These are phyloP conservation scores for Nemania bipapillata DNA, from an alignment of 2,329 filamentous ascomycete species.

Conservation along the genomic window DNA sequence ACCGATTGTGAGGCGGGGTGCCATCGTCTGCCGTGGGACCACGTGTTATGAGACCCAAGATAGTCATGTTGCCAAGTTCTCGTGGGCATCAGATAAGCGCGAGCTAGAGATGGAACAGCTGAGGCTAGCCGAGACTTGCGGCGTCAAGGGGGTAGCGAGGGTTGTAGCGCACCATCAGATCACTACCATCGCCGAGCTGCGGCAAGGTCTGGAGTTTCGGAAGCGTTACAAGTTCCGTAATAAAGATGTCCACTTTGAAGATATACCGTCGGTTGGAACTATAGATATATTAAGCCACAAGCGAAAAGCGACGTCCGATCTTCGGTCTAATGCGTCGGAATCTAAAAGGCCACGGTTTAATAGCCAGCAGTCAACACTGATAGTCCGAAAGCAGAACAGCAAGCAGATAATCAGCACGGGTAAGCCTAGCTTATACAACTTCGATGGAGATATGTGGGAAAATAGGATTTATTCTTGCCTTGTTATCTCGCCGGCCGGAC, in stretches of 20 bases:
- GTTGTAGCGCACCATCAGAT: slow-evolving; percentile 25
- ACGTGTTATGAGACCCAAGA: slow-evolving; percentile 26
- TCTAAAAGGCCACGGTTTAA: neutral
- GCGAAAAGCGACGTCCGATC: slow-evolving; percentile 20
- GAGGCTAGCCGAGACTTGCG: slow-evolving; percentile 5
- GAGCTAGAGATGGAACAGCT: slow-evolving; percentile 21
- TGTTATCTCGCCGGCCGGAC: slow-evolving; percentile 2
- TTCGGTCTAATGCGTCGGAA: slow-evolving; percentile 1
- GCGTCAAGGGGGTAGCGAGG: slow-evolving; percentile 18
- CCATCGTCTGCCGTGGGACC: slow-evolving; percentile 31
- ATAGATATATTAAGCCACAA: slow-evolving; percentile 14
- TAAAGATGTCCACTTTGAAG: slow-evolving; percentile 16
- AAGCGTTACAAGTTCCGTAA: slow-evolving; percentile 14
- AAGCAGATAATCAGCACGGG: neutral
- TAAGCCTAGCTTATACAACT: neutral
- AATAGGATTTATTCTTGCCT: slow-evolving; percentile 22
- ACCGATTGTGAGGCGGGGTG: slow-evolving; percentile 16
- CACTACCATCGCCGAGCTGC: slow-evolving; percentile 21
- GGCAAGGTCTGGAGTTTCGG: slow-evolving; percentile 18
- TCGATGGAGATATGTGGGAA: neutral
- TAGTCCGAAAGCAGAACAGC: neutral
- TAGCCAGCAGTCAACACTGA: neutral
- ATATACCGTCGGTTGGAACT: slow-evolving; percentile 7
- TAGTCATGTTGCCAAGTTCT: slow-evolving; percentile 23
- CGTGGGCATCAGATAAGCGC: slow-evolving; percentile 21